Evolutionary conservation across 2,329 filamentous ascomycete genomes (phyloP).

Genomic region (Colletotrichum coccodes): DNA sequence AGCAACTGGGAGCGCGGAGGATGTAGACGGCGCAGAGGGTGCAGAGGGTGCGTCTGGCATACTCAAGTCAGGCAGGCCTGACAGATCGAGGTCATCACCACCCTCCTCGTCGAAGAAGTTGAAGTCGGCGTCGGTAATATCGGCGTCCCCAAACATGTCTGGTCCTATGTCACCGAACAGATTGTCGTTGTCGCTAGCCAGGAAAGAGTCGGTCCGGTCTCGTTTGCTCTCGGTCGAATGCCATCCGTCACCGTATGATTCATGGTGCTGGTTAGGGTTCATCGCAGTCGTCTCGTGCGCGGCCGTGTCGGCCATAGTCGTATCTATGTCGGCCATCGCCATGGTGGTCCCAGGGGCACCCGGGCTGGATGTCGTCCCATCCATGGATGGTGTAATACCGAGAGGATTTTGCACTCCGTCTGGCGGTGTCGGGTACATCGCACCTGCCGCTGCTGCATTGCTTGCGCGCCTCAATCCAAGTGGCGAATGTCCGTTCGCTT

Average conservation of each 20-base stretch:
- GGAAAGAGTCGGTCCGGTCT: constrained; percentile 53
- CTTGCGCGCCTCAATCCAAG: constrained; percentile 60
- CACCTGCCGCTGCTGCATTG: constrained; percentile 56
- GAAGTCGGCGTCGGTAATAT: constrained; percentile 85
- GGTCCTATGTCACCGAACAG: constrained; percentile 76
- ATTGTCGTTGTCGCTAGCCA: constrained; percentile 63
- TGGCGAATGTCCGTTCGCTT: constrained; percentile 62
- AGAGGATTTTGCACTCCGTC: constrained; percentile 68
- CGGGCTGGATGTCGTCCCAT: constrained; percentile 66
- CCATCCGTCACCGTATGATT: constrained; percentile 51
- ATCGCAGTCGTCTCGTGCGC: constrained; percentile 41
- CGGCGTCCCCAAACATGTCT: constrained; percentile 77
- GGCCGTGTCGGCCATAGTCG: constrained; percentile 35
- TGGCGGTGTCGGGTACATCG: constrained; percentile 78
- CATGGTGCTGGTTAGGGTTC: constrained; percentile 38
- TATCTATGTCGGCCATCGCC: constrained; percentile 46
- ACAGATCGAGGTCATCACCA: constrained; percentile 50
- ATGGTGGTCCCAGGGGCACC: constrained; percentile 50
- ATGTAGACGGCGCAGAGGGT: constrained; percentile 2
- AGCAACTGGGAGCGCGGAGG: neutral
- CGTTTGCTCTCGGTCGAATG: constrained; percentile 55
- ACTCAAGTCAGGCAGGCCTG: constrained; percentile 43
- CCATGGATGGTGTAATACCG: constrained; percentile 66
- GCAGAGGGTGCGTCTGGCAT: constrained; percentile 17
- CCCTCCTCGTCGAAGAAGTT: constrained; percentile 81